Evolutionary conservation across 2,329 filamentous ascomycete species (phyloP).

Genomic region (Amesomyces nigricolor): DNA sequence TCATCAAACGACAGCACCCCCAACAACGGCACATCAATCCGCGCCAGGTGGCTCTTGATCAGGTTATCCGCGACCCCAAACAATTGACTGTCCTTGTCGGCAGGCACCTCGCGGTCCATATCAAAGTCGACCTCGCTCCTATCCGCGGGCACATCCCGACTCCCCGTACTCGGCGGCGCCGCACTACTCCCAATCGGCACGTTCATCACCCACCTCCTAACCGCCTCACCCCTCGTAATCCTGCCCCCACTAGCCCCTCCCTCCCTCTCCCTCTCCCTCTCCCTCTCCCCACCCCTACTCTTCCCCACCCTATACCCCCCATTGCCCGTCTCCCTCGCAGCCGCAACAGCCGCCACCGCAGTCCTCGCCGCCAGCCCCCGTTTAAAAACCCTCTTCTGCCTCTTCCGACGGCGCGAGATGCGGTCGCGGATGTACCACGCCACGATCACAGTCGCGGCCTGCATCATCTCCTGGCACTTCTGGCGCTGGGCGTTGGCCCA

Average conservation of each 20-base stretch:
- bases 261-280: background rate
- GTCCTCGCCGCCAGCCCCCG: conserved; percentile 35
- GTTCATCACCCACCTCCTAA: conserved; percentile 40
- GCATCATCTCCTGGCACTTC: conserved; percentile 45
- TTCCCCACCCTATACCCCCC: background rate
- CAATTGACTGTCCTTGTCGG: conserved; percentile 40
- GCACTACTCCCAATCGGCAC: conserved; percentile 13
- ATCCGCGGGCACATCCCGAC: conserved; percentile 27
- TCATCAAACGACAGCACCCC: conserved; percentile 41
- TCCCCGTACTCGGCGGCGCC: background rate
- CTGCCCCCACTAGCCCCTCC: conserved; percentile 2
- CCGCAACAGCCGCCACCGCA: background rate
- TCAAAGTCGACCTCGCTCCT: conserved; percentile 38
- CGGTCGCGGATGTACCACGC: conserved; percentile 47
- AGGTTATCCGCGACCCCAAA: conserved; percentile 42
- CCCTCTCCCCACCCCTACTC: background rate
- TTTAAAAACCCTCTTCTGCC: conserved; percentile 39
- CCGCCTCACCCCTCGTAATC: conserved; percentile 36
- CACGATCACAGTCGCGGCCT: conserved; percentile 44
- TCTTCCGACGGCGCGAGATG: conserved; percentile 38
- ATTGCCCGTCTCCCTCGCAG: background rate
- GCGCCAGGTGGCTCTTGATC: conserved; percentile 43
- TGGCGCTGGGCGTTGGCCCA: conserved; percentile 44
- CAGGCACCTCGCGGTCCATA: conserved; percentile 35
- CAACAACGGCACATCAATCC: conserved; percentile 42